Evolutionary conservation across 2,329 filamentous ascomycete species (phyloP), one percentile per base, ranked within the genome.

Genomic region (Exophiala viscosa): DNA sequence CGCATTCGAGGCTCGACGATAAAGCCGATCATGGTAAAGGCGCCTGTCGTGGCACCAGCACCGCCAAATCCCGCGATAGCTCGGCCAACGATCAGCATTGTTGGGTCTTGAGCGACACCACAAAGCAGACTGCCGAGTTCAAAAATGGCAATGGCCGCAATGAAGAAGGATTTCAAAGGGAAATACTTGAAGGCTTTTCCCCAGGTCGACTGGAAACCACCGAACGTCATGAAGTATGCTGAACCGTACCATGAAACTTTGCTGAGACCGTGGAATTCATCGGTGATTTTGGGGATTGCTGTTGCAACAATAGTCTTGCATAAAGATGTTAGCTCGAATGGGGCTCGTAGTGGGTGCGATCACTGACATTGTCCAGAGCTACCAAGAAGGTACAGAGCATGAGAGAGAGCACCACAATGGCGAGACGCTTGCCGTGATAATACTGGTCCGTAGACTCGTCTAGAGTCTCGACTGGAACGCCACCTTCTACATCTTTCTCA

Each of bases 81-180:
- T 50, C 77, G 69, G 9, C 77, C 77, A 36, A 78, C 65, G 60
- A 80, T 79, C 38, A 80, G 63, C 10, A 75, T 69, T 1, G 62
- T 70, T 1, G 72, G 75, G 56, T 70, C 76, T 9, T 75, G 75
- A 7, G 77, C 76, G 31, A 73, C 69, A 59, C 73, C 77, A 53
- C 76, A 79, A 46, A 80, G 66, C n/a, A 75, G 65, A 14, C 71
- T 75, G 15, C 77, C 77, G 47, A 79, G 38, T 60, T 79, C 76
- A 63, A 80, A 80, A 61, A 77, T 71, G 54, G 67, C 59, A 18
- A 78, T 66, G 0, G 72, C 71, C 13, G 57, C 55, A 7, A 79
- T 57, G 61, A 71, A 78, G 39, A 74, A 65, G 2, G 38, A 20
- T 63, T 79, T 79, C 62, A 72, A 62, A 2, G 62, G 63, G 59